Conservation (phyloP, 129 eudicot genomes). For the Oenanthe sinensis region DNA sequence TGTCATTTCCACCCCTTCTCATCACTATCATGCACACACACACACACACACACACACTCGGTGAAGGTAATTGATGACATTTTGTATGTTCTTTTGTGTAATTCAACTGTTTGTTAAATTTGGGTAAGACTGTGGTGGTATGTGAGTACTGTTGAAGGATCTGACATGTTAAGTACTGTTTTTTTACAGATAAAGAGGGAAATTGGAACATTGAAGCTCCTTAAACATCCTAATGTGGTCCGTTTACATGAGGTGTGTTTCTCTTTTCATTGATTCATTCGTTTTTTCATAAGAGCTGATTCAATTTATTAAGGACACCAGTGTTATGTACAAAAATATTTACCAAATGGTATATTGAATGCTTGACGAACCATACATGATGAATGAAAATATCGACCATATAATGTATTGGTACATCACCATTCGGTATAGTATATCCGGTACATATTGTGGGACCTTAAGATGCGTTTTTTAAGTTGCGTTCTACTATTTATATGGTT, state of each 20-base stretch:
- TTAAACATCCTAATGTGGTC: slow-evolving; percentile 81
- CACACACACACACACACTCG: no score
- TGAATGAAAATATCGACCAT: neutral
- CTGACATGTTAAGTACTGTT: neutral
- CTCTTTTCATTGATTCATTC: neutral
- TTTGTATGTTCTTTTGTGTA: neutral
- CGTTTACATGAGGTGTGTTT: slow-evolving; percentile 62
- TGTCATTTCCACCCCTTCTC: neutral
- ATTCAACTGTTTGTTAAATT: neutral
- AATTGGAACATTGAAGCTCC: slow-evolving; percentile 74
- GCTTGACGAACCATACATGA: neutral
- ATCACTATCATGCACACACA: neutral
- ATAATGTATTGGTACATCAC: neutral
- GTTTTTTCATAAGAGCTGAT: neutral
- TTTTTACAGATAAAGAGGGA: slow-evolving; percentile 79
- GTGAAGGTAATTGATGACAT: no score
- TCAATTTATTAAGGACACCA: neutral
- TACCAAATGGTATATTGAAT: neutral
- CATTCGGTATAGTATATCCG: neutral
- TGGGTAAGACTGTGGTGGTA: neutral
- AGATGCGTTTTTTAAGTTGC: neutral
- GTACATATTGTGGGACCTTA: neutral
- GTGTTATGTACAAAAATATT: neutral
- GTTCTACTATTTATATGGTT: neutral
- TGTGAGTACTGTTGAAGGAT: neutral